These are phyloP conservation scores for Candida alai DNA, from an alignment of 805 yeast species.

Conservation along the genomic window DNA sequence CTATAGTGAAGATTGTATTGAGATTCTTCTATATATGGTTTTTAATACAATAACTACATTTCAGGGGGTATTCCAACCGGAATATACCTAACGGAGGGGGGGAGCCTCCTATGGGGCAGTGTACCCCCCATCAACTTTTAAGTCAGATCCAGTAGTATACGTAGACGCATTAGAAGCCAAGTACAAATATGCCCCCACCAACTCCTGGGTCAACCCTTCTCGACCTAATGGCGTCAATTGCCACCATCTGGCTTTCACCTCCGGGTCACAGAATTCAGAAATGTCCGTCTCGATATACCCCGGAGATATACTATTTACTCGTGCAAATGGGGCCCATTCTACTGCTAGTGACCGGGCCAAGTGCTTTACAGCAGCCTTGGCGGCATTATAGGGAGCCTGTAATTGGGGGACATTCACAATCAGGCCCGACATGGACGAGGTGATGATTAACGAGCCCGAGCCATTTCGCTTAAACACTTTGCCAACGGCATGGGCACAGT, in stretches of 20 bases:
- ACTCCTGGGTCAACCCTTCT: conserved; percentile 40
- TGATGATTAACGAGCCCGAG: conserved; percentile 40
- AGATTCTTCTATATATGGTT: neutral
- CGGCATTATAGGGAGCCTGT: conserved; percentile 46
- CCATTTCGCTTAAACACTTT: conserved; percentile 35
- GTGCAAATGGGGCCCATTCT: conserved; percentile 46
- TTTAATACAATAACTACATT: neutral
- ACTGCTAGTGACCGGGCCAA: conserved; percentile 42
- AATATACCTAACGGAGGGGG: neutral
- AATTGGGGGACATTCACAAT: conserved; percentile 44
- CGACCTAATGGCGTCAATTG: conserved; percentile 43
- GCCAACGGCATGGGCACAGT: conserved; percentile 42
- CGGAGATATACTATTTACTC: conserved; percentile 42
- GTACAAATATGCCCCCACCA: conserved; percentile 45
- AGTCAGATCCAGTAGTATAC: conserved; percentile 43
- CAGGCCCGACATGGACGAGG: conserved; percentile 48
- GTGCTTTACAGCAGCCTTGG: conserved; percentile 43
- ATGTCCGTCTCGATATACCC: conserved; percentile 43
- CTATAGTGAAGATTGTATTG: no score
- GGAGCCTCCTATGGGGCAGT: conserved; percentile 9
- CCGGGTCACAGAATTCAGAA: conserved; percentile 31
- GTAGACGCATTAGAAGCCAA: conserved; percentile 43
- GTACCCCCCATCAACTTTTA: conserved; percentile 47
- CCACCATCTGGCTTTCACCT: conserved; percentile 36
- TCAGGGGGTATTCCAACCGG: neutral